Evolutionary conservation across 192 early-diverging fungal species (phyloP).

Genomic region (Paraglomus occultum): DNA sequence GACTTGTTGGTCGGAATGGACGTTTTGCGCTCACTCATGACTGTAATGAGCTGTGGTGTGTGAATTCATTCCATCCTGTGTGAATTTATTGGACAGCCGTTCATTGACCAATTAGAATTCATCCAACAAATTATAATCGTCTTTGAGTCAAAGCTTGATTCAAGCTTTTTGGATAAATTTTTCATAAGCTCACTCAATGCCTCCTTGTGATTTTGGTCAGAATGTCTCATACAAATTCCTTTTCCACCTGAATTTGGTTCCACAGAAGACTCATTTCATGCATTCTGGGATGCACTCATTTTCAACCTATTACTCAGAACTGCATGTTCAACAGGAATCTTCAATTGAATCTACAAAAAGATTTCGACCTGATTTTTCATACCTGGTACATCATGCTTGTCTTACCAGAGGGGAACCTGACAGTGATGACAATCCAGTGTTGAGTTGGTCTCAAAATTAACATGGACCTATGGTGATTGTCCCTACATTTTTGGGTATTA

Average conservation of each 20-base stretch:
- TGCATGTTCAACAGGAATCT: neutral
- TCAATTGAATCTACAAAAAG: neutral
- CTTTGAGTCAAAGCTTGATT: neutral
- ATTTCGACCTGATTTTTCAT: slow-evolving; percentile 20
- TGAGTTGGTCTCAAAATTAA: slow-evolving; percentile 10
- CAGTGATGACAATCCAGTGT: neutral
- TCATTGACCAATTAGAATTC: neutral
- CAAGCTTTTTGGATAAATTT: slow-evolving; percentile 9
- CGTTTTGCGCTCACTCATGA: too few relatives aligned
- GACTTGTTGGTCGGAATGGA: too few relatives aligned
- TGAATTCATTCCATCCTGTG: neutral
- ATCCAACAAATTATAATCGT: neutral
- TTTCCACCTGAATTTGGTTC: neutral
- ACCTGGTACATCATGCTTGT: slow-evolving; percentile 22
- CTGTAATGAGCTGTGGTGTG: too few relatives aligned
- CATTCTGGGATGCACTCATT: slow-evolving; percentile 11
- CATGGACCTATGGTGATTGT: slow-evolving; percentile 20
- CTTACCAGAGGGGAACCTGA: slow-evolving; percentile 14
- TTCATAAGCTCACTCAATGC: slow-evolving; percentile 15
- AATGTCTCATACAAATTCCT: slow-evolving; percentile 8
- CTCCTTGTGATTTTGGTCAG: neutral
- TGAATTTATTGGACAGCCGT: slow-evolving; percentile 5
- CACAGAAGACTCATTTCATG: slow-evolving; percentile 13
- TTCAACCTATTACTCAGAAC: slow-evolving; percentile 14
- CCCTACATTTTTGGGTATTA: slow-evolving; percentile 27